Evolutionary conservation across 1,284 basidiomycete species (phyloP), one percentile per base, ranked within the genome.

Genomic region (Mycena sp.): DNA sequence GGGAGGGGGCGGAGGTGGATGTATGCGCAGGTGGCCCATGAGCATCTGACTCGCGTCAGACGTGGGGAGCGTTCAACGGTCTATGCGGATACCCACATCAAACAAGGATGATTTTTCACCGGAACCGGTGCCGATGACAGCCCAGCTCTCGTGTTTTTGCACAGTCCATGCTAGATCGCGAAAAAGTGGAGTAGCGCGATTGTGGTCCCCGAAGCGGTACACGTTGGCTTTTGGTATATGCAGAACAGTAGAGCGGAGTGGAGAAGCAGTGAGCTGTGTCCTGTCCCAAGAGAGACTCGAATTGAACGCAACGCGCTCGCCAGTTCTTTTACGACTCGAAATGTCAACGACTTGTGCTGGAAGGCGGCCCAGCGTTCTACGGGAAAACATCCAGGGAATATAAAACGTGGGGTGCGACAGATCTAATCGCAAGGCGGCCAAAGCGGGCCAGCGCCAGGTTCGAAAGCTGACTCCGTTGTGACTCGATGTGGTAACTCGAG

Each of bases 91-190:
- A 49, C 80, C 56, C 70, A 91, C 92, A 80, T 90, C 85, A 54
- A 93, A 83, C 21, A 91, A 70, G 1, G 79, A 71, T 28, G 80
- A 75, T 71, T 87, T 85, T 71, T 83, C 79, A 67, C 83, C 78
- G 63, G 81, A 79, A 10, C 83, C 87, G 10, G 83, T 78, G 0
- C 83, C 87, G 7, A 93, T 80, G 19, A 93, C 81, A 0, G 89
- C 91, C 91, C 92, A 93, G n/a, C 82, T 88, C 70, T 91, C 83
- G 32, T 81, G 80, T 12, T 87, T 82, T 19, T 81, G 76, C 4
- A 92, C 82, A 2, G 80, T 85, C 90, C 91, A 91, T 25, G 84
- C 78, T 3, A 87, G 68, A 54, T 83, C 78, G 0, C 76, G 81
- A 68, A 93, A 82, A 1, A 87, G 75, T 6, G 88, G 86, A 2